phyloP scores from a whole-genome alignment of 1,284 basidiomycete genomes.

The Veloboletus limbatus region DNA sequence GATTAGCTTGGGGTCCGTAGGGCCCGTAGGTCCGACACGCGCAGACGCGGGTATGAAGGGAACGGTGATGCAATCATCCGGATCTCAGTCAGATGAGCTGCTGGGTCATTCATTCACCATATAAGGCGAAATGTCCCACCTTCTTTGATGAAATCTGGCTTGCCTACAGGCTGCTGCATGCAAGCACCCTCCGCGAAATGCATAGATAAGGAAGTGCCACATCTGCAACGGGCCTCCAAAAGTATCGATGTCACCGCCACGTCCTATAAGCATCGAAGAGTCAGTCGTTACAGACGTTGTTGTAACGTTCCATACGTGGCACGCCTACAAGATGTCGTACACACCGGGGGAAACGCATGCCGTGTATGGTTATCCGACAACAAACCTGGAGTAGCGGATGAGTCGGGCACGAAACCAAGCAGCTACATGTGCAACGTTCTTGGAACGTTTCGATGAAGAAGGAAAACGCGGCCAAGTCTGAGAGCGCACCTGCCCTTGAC shows the following conservation, averaged over 20 bases:
- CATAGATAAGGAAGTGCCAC: slow-evolving; percentile 8
- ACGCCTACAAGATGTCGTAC: background rate
- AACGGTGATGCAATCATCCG: slow-evolving; percentile 8
- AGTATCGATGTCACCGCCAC: slow-evolving; percentile 1
- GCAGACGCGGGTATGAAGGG: background rate
- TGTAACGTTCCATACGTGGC: background rate
- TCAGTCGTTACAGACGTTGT: background rate
- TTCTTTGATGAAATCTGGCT: slow-evolving; percentile 7
- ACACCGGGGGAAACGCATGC: background rate
- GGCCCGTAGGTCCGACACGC: background rate
- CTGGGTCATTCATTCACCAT: slow-evolving; percentile 6
- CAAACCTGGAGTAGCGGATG: background rate
- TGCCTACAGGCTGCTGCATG: background rate
- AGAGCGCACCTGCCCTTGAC: too few relatives aligned
- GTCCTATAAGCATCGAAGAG: background rate
- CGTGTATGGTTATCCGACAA: too few relatives aligned
- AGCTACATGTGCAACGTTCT: too few relatives aligned
- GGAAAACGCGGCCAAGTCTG: too few relatives aligned
- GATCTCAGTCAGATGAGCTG: slow-evolving; percentile 12
- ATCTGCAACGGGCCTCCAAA: background rate
- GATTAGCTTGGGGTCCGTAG: slow-evolving; percentile 2
- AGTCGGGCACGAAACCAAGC: background rate
- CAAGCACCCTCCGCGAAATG: background rate
- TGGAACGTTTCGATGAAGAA: too few relatives aligned
- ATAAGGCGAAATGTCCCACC: slow-evolving; percentile 2